Base-by-base conservation (phyloP, 371 early-diverging fungal species). In the Circinella umbellata region DNA sequence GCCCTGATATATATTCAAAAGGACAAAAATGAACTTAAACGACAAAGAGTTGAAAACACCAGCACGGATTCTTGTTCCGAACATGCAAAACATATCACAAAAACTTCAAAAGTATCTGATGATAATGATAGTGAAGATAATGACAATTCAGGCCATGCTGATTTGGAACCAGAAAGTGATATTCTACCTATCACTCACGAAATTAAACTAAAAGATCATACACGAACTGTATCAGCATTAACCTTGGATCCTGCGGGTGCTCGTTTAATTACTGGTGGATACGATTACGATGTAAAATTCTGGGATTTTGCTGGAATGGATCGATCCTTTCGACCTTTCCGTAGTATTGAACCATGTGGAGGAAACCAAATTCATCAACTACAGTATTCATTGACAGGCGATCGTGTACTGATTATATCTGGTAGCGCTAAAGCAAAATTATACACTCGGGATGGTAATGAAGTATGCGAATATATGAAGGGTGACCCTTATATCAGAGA, bases 251-350 rank as follows among this genome's bases (percentile, higher is more conserved):
- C 95, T 9, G 80, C 95, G 4, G 97, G 96, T 3, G 82, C 90
- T 5, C 78, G 93, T n/a, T 76, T 97, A 9, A 86, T 92, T 18
- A 89, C 93, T 3, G 97, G 96, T 57, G 87, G 93, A 15, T 91
- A 94, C 66, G 96, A 95, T 71, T 90, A 92, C 63, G 86, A 88
- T 49, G 74, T 96, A 42, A 92, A 92, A 63, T 82, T 97, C 55
- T 98, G 96, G 96, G 96, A 96, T 78, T 98, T 98, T 81, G 83
- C 90, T 34, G 92, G 92, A 14, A 97, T 96, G 97, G 91, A 94
- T 77, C 81, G 88, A 13, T 77, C 87, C 0, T 88, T 92, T 61
- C 82, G 87, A 64, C 91, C 96, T 1, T 96, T 94, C 70, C 82
- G 95, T 46, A 89, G 91, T 9, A 77, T 98, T 54, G 92, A 93